Percentiles rank a stretch among this genome's conserved stretches.
These are phyloP conservation scores for Acorus gramineus DNA, from an alignment of 106 monocot species.

Conservation along the genomic window DNA sequence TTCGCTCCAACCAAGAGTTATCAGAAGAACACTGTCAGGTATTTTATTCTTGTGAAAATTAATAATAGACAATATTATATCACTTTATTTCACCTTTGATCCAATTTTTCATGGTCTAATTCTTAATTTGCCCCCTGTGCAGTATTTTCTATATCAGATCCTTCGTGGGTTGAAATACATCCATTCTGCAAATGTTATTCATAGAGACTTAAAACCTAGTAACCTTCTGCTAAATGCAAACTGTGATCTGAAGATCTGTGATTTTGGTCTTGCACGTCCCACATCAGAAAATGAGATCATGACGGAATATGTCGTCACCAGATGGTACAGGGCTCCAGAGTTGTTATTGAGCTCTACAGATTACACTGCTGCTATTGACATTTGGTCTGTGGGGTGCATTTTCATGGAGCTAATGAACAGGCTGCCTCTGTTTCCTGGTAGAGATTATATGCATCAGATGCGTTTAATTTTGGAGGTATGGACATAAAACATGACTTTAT, in stretches of 20 bases:
- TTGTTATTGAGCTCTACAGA: slow-evolving; percentile 83
- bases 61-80: background rate
- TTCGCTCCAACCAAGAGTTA: slow-evolving; percentile 60
- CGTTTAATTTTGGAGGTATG: slow-evolving; percentile 70
- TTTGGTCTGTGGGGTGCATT: slow-evolving; percentile 97
- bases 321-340: slow-evolving; percentile 96
- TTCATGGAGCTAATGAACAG: slow-evolving; percentile 96
- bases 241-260: slow-evolving; percentile 92
- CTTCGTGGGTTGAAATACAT: slow-evolving; percentile 92
- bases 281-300: slow-evolving; percentile 76
- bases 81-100: background rate
- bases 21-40: slow-evolving; percentile 74
- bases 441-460: slow-evolving; percentile 97
- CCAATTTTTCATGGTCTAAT: background rate
- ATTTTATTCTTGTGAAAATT: background rate
- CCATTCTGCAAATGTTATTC: slow-evolving; percentile 92
- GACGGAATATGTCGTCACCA: slow-evolving; percentile 95
- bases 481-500: background rate
- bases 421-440: slow-evolving; percentile 72
- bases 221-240: slow-evolving; percentile 85
- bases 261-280: slow-evolving; percentile 89
- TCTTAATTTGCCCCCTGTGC: slow-evolving; percentile 13
- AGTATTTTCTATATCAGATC: slow-evolving; percentile 97
- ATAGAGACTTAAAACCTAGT: slow-evolving; percentile 90
- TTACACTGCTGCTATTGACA: slow-evolving; percentile 89